phyloP scores from a whole-genome alignment of 73 alveolate genomes.

The Loxodes magnus region DNA sequence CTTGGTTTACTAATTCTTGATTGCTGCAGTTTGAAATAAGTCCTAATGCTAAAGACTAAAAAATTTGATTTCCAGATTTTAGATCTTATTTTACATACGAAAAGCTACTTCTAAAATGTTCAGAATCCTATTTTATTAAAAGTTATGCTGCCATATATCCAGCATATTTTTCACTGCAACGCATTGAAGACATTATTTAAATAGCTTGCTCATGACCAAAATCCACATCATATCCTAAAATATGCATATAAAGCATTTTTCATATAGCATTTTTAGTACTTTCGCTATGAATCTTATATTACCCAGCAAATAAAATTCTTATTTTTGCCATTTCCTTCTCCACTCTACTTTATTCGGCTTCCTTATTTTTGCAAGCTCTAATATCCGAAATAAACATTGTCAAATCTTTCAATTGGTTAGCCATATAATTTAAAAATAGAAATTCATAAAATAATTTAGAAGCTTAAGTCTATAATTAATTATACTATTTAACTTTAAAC shows the following conservation, averaged over 20 bases:
- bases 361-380: slow-evolving; percentile 89
- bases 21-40: slow-evolving; percentile 86
- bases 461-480: no score
- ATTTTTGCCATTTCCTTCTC: slow-evolving; percentile 96
- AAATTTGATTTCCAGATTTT: slow-evolving; percentile 71
- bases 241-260: slow-evolving; percentile 86
- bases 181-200: slow-evolving; percentile 79
- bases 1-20: slow-evolving; percentile 63
- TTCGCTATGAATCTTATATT: slow-evolving; percentile 77
- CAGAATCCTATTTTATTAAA: slow-evolving; percentile 77
- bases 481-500: no score
- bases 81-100: slow-evolving; percentile 84
- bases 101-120: slow-evolving; percentile 63
- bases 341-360: slow-evolving; percentile 89
- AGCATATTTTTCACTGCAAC: slow-evolving; percentile 93
- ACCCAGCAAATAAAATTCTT: slow-evolving; percentile 71
- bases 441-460: no score
- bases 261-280: slow-evolving; percentile 92
- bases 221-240: slow-evolving; percentile 95
- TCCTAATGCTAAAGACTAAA: slow-evolving; percentile 88
- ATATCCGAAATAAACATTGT: slow-evolving; percentile 90
- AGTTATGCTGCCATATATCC: slow-evolving; percentile 95
- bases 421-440: no score
- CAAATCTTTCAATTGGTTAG: slow-evolving; percentile 95
- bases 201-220: slow-evolving; percentile 92